Evolutionary conservation across 2,329 filamentous ascomycete species (phyloP).

Genomic region (Orbilia oligospora): DNA sequence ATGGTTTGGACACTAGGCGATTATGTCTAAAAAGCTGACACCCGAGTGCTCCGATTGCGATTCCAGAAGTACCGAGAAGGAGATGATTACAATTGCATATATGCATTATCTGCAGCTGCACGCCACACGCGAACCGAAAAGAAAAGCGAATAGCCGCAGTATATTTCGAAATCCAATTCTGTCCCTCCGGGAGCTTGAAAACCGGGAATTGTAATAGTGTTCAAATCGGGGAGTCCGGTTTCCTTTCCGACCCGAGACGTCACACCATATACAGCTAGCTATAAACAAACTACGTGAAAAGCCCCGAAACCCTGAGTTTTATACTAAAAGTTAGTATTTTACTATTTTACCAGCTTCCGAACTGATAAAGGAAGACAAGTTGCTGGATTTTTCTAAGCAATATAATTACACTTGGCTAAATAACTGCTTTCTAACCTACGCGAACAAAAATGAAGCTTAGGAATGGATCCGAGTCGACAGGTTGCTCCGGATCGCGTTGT

Average conservation of each 20-base stretch:
- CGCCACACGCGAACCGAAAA: constrained; percentile 13
- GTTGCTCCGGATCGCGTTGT: not conserved
- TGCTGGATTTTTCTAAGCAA: too few species aligned
- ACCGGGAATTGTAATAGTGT: not conserved
- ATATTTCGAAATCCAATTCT: not conserved
- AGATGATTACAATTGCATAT: too few species aligned
- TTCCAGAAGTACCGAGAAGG: not conserved
- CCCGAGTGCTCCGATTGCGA: not conserved
- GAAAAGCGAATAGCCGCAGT: constrained; percentile 3
- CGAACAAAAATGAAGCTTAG: too few species aligned
- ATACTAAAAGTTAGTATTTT: too few species aligned
- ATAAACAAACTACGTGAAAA: too few species aligned
- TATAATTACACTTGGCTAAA: too few species aligned
- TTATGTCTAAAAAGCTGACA: not conserved
- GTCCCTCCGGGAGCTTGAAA: not conserved
- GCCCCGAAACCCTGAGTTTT: too few species aligned
- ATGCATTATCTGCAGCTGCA: not conserved
- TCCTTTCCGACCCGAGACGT: not conserved
- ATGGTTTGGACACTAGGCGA: not conserved
- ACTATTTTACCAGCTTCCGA: too few species aligned
- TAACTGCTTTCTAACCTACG: too few species aligned
- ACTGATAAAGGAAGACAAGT: too few species aligned
- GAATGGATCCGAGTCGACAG: too few species aligned
- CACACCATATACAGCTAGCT: too few species aligned
- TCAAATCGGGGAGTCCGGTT: not conserved